Conservation (phyloP, 2,329 filamentous ascomycete species). For the Neospermospora avenae region DNA sequence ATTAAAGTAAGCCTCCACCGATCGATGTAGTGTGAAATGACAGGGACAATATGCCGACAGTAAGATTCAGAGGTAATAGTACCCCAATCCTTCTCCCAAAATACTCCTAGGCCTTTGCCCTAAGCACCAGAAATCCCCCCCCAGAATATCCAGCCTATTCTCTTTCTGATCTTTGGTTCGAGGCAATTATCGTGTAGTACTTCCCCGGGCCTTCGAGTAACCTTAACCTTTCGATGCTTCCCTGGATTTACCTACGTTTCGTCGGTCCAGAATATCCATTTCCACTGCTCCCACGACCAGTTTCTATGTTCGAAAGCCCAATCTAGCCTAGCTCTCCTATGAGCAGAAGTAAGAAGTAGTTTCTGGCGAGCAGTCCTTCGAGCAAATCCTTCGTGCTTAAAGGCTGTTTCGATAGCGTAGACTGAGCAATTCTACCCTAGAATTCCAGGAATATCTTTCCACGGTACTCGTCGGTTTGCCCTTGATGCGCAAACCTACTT, state of each 20-base stretch:
- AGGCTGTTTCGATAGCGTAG: slow-evolving; percentile 15
- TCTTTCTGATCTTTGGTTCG: background rate
- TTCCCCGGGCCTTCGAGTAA: too few relatives aligned
- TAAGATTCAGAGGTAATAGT: background rate
- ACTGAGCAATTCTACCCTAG: slow-evolving; percentile 15
- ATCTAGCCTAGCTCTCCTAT: background rate
- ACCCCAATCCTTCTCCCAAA: background rate
- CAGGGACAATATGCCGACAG: background rate
- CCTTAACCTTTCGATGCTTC: too few relatives aligned
- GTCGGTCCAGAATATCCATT: slow-evolving; percentile 9
- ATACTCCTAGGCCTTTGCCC: background rate
- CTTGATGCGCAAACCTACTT: slow-evolving; percentile 15
- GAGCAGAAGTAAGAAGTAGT: slow-evolving; percentile 5
- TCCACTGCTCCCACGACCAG: slow-evolving; percentile 10
- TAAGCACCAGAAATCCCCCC: slow-evolving; percentile 1
- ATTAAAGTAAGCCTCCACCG: background rate
- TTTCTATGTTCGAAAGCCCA: slow-evolving; percentile 4
- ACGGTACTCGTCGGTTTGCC: slow-evolving; percentile 13
- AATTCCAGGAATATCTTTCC: slow-evolving; percentile 13
- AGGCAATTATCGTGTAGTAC: background rate
- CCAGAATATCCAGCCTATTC: background rate
- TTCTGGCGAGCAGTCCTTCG: slow-evolving; percentile 10
- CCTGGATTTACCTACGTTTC: slow-evolving; percentile 10
- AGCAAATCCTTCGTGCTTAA: slow-evolving; percentile 18
- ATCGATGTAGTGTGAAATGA: background rate